Base-by-base conservation (phyloP, 305 asterid genomes). In the Salvia sclarea region DNA sequence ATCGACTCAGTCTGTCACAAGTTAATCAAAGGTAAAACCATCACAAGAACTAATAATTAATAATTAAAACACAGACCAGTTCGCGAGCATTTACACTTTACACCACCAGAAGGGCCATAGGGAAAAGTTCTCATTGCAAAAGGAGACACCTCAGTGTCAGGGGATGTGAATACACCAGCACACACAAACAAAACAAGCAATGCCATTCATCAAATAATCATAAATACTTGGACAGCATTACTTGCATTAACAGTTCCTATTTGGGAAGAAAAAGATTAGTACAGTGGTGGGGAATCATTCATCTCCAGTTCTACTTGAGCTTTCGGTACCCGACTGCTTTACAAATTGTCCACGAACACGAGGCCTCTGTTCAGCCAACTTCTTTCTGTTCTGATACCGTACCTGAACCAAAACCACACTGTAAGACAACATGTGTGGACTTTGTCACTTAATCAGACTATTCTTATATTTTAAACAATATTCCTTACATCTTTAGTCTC, bases 321-420 rank as follows among this genome's bases (percentile, higher is more conserved):
- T 76, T 9, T 82, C 89, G 0, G 75, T 53, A 20, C 68, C 84
- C 2, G 75, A 17, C 61, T 65, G 86, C 83, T 79, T 81, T 50
- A 82, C 85, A 69, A 84, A 82, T 50, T 82, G 85, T 54, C 90
- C 90, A 40, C 87, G 76, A 38, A 84, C 85, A 56, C 87, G 87
- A 25, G 90, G 90, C 73, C 90, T 66, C 64, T 80, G 87, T 53
- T 84, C 90, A 49, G 87, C 90, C 73, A 84, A 61, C 71, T 82
- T 82, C 84, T 82, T 76, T 68, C 85, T 76, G 81, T 69, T 82
- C 75, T 82, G 83, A 64, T 84, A 84, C 37, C 85, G 81, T 31
- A 84, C 87, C 90, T 84, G 77, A 58, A 4, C 53, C 54, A n/a
- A 45, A 61, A 8, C 0, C 16, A 37, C 58, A 69, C 20, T 13